Percentiles rank a stretch among this genome's conserved stretches.
phyloP scores from a whole-genome alignment of 768 basidiomycete species.

The Amanita pseudoporphyria region DNA sequence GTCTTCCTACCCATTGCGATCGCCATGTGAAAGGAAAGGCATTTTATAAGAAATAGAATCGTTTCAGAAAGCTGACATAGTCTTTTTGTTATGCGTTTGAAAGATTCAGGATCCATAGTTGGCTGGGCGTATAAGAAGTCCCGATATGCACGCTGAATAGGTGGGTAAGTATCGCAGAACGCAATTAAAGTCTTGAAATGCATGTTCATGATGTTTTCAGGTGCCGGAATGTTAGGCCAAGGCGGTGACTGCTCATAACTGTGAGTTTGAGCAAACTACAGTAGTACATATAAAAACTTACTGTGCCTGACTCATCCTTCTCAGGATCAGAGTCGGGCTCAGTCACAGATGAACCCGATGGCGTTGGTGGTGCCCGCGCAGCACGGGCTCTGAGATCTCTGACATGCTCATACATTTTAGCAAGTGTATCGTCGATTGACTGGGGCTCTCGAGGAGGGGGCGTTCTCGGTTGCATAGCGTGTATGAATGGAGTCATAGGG shows the following conservation, averaged over 20 bases:
- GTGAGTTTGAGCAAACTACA: background rate
- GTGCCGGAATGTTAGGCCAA: slow-evolving; percentile 1
- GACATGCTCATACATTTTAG: background rate
- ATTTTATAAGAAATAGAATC: background rate
- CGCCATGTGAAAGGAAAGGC: no score
- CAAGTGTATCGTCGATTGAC: background rate
- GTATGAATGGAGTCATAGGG: background rate
- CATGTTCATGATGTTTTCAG: background rate
- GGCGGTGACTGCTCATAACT: background rate
- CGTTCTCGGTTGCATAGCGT: no score
- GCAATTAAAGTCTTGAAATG: background rate
- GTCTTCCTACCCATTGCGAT: no score
- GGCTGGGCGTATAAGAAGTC: background rate
- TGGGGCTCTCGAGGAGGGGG: background rate
- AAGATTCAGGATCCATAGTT: background rate
- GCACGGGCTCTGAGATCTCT: background rate
- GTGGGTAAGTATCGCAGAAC: background rate
- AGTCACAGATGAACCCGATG: slow-evolving; percentile 3
- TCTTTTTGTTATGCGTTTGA: background rate
- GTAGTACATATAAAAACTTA: background rate
- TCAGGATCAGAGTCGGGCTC: background rate
- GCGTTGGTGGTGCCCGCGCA: background rate
- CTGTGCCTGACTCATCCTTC: slow-evolving; percentile 1
- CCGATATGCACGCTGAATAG: background rate
- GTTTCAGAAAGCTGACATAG: background rate